Evolutionary conservation across 768 basidiomycete genomes (phyloP).

Genomic region (Lepiota venenata): DNA sequence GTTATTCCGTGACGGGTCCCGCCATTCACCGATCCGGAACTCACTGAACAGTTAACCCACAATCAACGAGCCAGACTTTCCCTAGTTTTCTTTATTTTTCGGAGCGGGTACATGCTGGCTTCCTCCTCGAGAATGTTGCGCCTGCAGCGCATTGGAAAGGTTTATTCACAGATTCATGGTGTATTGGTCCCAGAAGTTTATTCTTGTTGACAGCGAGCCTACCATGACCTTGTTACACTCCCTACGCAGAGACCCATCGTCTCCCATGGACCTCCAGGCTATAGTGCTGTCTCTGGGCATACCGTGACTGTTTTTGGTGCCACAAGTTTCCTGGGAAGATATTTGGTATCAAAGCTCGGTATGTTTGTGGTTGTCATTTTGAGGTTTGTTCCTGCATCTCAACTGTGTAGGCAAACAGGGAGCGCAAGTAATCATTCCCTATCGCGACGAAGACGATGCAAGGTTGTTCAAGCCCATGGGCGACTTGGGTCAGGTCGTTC

Average conservation of each 20-base stretch:
- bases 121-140: constrained; percentile 46
- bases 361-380: constrained; percentile 14
- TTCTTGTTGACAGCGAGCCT: constrained; percentile 50
- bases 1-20: constrained; percentile 32
- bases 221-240: constrained; percentile 68
- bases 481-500: constrained; percentile 94
- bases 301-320: constrained; percentile 96
- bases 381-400: constrained; percentile 1
- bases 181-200: constrained; percentile 1
- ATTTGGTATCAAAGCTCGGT: constrained; percentile 94
- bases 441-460: constrained; percentile 92
- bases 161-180: constrained; percentile 15
- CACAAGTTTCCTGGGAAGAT: constrained; percentile 93
- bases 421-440: constrained; percentile 92
- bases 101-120: constrained; percentile 35
- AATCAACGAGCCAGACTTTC: not conserved
- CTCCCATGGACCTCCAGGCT: constrained; percentile 75
- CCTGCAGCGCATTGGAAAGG: constrained; percentile 54
- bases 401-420: constrained; percentile 73
- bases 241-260: constrained; percentile 65
- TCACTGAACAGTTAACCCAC: constrained; percentile 17
- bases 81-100: constrained; percentile 18
- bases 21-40: constrained; percentile 39
- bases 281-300: constrained; percentile 87
- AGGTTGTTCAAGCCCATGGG: constrained; percentile 90